Base-by-base conservation (phyloP, 2,329 filamentous ascomycete genomes). In the Dryadomyces quercus-mongolicae region DNA sequence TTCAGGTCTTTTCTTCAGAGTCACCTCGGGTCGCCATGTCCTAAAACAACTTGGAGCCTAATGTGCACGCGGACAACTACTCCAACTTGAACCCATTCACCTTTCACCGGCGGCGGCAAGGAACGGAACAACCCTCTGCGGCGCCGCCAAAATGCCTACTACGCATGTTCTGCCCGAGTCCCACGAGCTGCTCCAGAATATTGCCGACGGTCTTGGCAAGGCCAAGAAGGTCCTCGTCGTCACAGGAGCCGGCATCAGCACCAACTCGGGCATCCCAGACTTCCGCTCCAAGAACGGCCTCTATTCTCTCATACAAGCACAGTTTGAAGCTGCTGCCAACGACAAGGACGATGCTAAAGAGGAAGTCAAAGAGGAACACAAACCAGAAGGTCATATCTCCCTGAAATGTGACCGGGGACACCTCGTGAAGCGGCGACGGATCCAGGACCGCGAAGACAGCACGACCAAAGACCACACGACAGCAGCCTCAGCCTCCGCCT, bases 201-300 rank as follows among this genome's bases (percentile, higher is more conserved):
- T 88, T 59, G 84, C 85, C 61, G 77, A 86, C 62, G 68, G 73
- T 3, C 69, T 88, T 47, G 75, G 77, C 58, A 83, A 81, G 64
- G 78, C 84, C 12, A 78, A 76, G 58, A 87, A 85, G 64, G 75
- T 86, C n/a, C 75, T 88, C 9, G 79, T 88, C 20, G 73, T 88
- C 36, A 88, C 85, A 0, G 84, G 85, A 51, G 84, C 84, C 50
- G 84, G 84, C 52, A 88, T 88, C 63, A 86, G 82, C 64, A 88
- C 85, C 51, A 88, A 86, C 64, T 86, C 82, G 58, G 85, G 85
- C 54, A 88, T 88, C 63, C 84, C 84, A 51, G 84, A 87, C 60
- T 87, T 87, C 59, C 82, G 84, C 44, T 86, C 83, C 1, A 78
- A 86, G 62, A 81, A 87, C 65, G 84, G 84, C 1, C 74, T 88